Evolutionary conservation across 2,329 filamentous ascomycete species (phyloP).

Genomic region (Dactylellina sp.): DNA sequence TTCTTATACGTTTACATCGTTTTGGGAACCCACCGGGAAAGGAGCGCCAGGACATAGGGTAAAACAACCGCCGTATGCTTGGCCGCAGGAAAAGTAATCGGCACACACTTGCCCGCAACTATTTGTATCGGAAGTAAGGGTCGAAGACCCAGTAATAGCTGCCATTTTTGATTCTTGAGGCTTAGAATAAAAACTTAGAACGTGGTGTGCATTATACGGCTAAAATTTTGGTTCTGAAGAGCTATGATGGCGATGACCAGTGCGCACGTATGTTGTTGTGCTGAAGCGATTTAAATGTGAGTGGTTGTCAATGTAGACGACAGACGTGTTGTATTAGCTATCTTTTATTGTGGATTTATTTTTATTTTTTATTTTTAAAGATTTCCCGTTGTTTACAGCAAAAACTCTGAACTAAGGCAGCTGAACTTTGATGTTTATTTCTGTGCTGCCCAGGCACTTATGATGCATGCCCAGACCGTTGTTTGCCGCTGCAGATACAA

Average conservation of each 20-base stretch:
- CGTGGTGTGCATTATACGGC: no score
- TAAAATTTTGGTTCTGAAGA: no score
- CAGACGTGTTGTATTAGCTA: no score
- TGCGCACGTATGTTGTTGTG: no score
- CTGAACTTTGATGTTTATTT: neutral
- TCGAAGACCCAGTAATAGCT: slow-evolving; percentile 13
- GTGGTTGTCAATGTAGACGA: no score
- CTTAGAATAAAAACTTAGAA: neutral
- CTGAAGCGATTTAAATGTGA: no score
- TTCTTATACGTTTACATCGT: no score
- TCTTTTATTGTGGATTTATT: no score
- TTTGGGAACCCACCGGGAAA: slow-evolving; percentile 23
- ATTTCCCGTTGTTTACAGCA: no score
- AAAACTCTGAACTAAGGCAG: neutral
- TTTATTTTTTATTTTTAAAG: no score
- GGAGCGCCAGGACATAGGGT: slow-evolving; percentile 35
- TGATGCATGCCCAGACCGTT: slow-evolving; percentile 24
- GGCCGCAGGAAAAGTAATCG: slow-evolving; percentile 37
- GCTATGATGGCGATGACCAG: no score
- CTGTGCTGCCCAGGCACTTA: neutral
- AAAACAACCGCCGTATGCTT: slow-evolving; percentile 42
- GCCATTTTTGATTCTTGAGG: slow-evolving; percentile 15
- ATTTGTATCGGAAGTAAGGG: neutral
- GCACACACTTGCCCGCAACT: slow-evolving; percentile 25
- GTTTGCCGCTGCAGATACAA: no score